phyloP scores from a whole-genome alignment of 78 protist genomes.

The Dictyostelium firmibasis region DNA sequence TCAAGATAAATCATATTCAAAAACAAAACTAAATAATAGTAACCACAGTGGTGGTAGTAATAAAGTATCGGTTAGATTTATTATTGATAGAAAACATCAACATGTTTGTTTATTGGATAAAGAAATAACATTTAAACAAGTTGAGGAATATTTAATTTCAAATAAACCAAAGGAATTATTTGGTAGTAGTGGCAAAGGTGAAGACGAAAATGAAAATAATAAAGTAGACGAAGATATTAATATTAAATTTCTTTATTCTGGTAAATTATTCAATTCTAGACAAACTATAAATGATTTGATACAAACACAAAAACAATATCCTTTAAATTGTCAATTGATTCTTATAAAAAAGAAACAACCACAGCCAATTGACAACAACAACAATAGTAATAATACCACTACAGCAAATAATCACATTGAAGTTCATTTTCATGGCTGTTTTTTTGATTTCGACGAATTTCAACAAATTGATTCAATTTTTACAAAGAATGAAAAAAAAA shows the following conservation, averaged over 20 bases:
- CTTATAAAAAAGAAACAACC: background rate
- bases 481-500: background rate
- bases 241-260: conserved; percentile 40
- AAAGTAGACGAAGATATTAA: background rate
- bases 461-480: conserved; percentile 25
- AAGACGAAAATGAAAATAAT: background rate
- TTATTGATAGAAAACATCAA: conserved; percentile 38
- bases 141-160: background rate
- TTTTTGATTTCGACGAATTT: conserved; percentile 35
- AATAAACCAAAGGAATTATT: conserved; percentile 30
- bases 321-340: conserved; percentile 24
- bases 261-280: conserved; percentile 1
- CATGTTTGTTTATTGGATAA: background rate
- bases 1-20: background rate
- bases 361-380: background rate
- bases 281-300: background rate
- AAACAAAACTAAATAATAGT: background rate
- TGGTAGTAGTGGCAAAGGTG: too few species aligned
- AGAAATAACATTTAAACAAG: background rate
- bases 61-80: conserved; percentile 26
- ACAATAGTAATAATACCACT: background rate
- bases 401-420: background rate
- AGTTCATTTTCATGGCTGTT: conserved; percentile 43
- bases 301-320: conserved; percentile 3
- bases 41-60: background rate